Evolutionary conservation across 768 basidiomycete genomes (phyloP).

Genomic region (Plicaturopsis crispa): DNA sequence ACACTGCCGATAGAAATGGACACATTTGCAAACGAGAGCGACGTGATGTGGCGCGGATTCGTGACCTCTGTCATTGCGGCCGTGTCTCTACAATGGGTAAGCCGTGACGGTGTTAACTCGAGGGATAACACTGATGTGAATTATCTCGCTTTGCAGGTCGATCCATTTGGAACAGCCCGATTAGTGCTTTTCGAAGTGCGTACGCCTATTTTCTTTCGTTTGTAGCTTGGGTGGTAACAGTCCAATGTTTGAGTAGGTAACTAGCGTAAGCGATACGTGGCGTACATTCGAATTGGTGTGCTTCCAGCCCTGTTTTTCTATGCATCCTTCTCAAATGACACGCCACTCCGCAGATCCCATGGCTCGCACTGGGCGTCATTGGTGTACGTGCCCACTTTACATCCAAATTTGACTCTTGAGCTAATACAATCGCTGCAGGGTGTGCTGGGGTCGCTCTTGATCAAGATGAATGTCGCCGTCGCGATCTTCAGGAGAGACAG

Average conservation of each 20-base stretch:
- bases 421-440: constrained; percentile 33
- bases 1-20: constrained; percentile 42
- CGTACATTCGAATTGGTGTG: constrained; percentile 64
- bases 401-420: neutral
- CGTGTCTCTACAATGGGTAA: constrained; percentile 72
- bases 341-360: constrained; percentile 64
- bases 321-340: no score
- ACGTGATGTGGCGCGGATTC: constrained; percentile 84
- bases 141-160: no score
- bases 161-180: constrained; percentile 82
- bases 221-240: neutral
- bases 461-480: constrained; percentile 56
- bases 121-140: no score
- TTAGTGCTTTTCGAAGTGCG: constrained; percentile 71
- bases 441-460: constrained; percentile 55
- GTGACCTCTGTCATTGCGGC: constrained; percentile 85
- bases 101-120: no score
- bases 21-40: constrained; percentile 61
- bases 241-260: constrained; percentile 37
- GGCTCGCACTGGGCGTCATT: constrained; percentile 53
- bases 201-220: neutral
- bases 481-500: constrained; percentile 57
- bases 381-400: constrained; percentile 34
- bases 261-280: constrained; percentile 54
- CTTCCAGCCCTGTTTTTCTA: neutral